A percentile compares a stretch with the other conserved stretches of the same genome.
These are phyloP conservation scores for Alternaria sp. DNA, from an alignment of 2,329 filamentous ascomycete species.

Conservation along the genomic window DNA sequence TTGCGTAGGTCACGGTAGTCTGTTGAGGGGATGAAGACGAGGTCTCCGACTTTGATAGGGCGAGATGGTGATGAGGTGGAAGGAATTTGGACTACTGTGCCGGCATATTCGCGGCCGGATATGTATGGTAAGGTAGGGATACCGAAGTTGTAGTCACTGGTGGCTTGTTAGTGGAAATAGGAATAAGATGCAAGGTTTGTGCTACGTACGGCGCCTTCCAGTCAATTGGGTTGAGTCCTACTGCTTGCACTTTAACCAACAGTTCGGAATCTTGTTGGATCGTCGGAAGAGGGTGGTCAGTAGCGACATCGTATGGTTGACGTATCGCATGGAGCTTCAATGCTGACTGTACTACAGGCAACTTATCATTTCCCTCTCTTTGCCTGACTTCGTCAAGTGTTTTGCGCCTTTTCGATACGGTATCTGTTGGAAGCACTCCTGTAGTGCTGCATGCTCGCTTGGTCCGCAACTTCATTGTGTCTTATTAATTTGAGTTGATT, in stretches of 20 bases:
- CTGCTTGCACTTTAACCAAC: constrained; percentile 68
- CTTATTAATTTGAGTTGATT: neutral
- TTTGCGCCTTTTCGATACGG: neutral
- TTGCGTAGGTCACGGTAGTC: constrained; percentile 78
- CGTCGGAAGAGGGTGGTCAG: constrained; percentile 58
- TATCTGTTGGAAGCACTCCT: neutral
- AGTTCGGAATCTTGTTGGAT: constrained; percentile 62
- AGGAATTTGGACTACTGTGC: constrained; percentile 64
- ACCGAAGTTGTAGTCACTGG: constrained; percentile 73
- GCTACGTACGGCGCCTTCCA: constrained; percentile 75
- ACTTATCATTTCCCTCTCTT: neutral
- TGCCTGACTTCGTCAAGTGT: constrained; percentile 19
- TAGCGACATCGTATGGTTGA: constrained; percentile 59
- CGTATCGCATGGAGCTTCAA: constrained; percentile 61
- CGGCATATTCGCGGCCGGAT: constrained; percentile 74
- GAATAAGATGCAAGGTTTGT: constrained; percentile 39
- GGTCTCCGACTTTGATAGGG: constrained; percentile 51
- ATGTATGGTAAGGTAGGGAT: constrained; percentile 74
- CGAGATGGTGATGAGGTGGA: constrained; percentile 50
- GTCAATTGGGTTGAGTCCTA: constrained; percentile 79
- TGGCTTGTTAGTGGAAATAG: neutral
- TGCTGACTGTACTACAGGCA: constrained; percentile 54
- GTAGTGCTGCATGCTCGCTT: neutral
- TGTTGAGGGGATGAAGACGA: constrained; percentile 71
- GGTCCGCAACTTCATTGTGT: neutral